Percentiles rank a stretch among this genome's conserved stretches.
Conservation (phyloP, 495 filamentous ascomycete species). For the Gamarada debralockiae region DNA sequence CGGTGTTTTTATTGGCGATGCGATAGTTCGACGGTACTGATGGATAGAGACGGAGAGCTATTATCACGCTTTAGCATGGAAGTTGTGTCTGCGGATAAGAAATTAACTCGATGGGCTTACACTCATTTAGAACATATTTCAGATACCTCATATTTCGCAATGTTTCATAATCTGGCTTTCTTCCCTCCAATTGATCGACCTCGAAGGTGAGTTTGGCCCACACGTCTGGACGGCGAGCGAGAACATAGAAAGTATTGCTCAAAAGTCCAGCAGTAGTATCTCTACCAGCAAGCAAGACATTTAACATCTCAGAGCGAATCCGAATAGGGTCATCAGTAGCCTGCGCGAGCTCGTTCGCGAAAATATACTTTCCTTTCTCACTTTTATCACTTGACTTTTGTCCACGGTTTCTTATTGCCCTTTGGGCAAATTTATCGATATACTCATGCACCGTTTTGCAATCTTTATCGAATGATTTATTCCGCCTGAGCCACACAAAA, state of each 20-base stretch:
- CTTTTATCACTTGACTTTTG: not conserved
- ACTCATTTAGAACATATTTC: conserved; percentile 28
- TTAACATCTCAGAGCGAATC: conserved; percentile 49
- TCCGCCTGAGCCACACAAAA: not conserved
- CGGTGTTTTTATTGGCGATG: conserved; percentile 63
- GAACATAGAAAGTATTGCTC: conserved; percentile 64
- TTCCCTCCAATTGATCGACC: conserved; percentile 2
- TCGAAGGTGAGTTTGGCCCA: conserved; percentile 59
- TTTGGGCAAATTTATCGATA: not conserved
- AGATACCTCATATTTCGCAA: conserved; percentile 29
- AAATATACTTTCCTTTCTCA: not conserved
- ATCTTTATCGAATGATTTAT: not conserved
- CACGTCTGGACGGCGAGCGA: conserved; percentile 61
- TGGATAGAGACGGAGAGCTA: conserved; percentile 4
- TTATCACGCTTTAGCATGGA: too few relatives aligned
- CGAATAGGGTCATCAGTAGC: not conserved
- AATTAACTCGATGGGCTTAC: too few relatives aligned
- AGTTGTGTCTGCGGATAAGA: too few relatives aligned
- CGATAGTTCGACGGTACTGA: conserved; percentile 74
- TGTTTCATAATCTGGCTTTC: conserved; percentile 15
- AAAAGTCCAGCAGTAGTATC: conserved; percentile 48
- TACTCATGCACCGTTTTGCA: not conserved
- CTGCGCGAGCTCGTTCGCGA: not conserved
- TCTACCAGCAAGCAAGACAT: conserved; percentile 54
- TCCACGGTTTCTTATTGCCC: not conserved